Percentiles rank a stretch among this genome's conserved stretches.
Conservation (phyloP, 345 rosid genomes). For the Moricandia moricandioides region DNA sequence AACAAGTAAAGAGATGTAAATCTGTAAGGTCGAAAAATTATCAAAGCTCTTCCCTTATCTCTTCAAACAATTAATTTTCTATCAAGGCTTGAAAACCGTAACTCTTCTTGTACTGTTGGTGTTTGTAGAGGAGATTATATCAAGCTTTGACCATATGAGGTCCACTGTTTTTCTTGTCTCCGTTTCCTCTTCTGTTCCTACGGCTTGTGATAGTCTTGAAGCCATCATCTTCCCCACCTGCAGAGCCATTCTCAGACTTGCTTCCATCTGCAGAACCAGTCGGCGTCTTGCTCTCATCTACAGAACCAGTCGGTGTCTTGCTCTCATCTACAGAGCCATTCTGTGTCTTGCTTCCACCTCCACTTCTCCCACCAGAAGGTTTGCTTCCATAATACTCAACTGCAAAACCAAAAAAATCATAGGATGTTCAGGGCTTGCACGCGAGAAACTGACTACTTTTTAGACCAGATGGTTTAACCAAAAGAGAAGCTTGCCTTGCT, state of each 20-base stretch:
- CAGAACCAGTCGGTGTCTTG: slow-evolving; percentile 25
- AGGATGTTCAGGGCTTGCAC: neutral
- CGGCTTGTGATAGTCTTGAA: slow-evolving; percentile 7
- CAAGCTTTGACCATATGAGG: slow-evolving; percentile 1
- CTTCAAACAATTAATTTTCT: neutral
- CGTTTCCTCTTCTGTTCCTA: slow-evolving; percentile 22
- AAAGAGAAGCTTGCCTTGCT: slow-evolving; percentile 25
- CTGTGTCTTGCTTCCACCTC: slow-evolving; percentile 22
- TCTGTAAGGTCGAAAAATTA: slow-evolving; percentile 15
- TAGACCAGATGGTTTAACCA: neutral
- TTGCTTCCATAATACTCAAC: slow-evolving; percentile 34
- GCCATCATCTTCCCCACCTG: slow-evolving; percentile 24
- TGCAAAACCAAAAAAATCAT: slow-evolving; percentile 6
- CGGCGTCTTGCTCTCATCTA: neutral
- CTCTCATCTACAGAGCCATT: slow-evolving; percentile 27
- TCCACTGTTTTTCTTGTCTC: slow-evolving; percentile 9
- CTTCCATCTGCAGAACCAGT: slow-evolving; percentile 26
- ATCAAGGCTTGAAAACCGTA: slow-evolving; percentile 3
- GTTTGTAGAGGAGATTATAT: slow-evolving; percentile 6
- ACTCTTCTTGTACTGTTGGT: slow-evolving; percentile 11
- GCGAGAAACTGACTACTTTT: neutral
- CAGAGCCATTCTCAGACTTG: slow-evolving; percentile 27
- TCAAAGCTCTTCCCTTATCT: slow-evolving; percentile 5
- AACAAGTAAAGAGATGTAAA: slow-evolving; percentile 8
- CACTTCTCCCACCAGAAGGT: slow-evolving; percentile 10